Percentiles rank a stretch among this genome's conserved stretches.
Evolutionary conservation across 75 land plant species (phyloP).

Genomic region (Isoetes taiwanensis): DNA sequence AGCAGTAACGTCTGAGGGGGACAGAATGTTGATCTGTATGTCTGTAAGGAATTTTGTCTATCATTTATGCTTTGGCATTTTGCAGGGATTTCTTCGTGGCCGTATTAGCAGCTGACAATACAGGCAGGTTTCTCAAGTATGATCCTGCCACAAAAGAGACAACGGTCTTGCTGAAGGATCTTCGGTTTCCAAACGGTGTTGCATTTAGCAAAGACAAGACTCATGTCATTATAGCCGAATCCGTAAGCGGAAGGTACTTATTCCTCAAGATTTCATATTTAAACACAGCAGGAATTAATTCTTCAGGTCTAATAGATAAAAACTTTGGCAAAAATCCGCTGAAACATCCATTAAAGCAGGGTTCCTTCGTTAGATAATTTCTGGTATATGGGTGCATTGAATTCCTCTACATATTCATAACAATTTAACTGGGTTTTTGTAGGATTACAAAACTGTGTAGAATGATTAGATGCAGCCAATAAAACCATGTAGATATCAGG

Average conservation of each 20-base stretch:
- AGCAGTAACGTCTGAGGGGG: background rate
- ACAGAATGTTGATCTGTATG: background rate
- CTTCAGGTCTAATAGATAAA: no score
- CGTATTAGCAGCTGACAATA: slow-evolving; percentile 51
- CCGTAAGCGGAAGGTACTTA: slow-evolving; percentile 43
- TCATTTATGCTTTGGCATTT: background rate
- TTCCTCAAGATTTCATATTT: background rate
- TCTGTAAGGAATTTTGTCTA: background rate
- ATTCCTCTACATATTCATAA: no score
- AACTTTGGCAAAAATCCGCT: no score
- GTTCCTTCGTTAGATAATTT: no score
- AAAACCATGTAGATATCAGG: no score
- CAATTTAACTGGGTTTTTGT: no score
- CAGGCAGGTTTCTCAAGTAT: slow-evolving; percentile 68
- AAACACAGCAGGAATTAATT: no score
- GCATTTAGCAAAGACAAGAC: slow-evolving; percentile 72
- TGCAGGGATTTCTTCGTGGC: slow-evolving; percentile 66
- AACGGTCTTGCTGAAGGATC: slow-evolving; percentile 38
- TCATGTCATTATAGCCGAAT: slow-evolving; percentile 49
- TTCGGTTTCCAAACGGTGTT: slow-evolving; percentile 83
- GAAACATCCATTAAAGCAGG: no score
- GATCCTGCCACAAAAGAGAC: slow-evolving; percentile 51
- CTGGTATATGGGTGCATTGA: no score
- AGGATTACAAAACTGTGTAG: no score
- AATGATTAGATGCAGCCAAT: no score